phyloP scores from a whole-genome alignment of 2,329 filamentous ascomycete genomes.

The Colletotrichum euphorbiae region DNA sequence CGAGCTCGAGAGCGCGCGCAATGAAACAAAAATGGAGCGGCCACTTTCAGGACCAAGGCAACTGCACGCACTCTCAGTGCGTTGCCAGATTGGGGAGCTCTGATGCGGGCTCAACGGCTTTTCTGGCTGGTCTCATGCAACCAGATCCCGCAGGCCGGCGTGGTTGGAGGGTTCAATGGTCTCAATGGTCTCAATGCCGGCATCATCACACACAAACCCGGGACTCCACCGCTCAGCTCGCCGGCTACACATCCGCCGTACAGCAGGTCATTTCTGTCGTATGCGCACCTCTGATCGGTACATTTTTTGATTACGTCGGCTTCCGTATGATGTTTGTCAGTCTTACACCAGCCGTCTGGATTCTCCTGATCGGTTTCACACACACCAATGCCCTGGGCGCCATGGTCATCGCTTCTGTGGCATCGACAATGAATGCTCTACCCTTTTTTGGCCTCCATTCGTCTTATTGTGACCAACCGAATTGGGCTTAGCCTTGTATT shows the following conservation, averaged over 20 bases:
- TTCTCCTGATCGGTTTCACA: constrained; percentile 43
- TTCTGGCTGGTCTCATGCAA: constrained; percentile 44
- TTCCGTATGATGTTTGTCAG: constrained; percentile 45
- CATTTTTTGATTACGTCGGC: constrained; percentile 44
- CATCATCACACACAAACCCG: constrained; percentile 42
- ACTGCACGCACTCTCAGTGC: background rate
- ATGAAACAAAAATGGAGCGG: background rate
- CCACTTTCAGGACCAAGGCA: background rate
- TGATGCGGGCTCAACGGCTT: constrained; percentile 42
- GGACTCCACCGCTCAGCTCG: constrained; percentile 44
- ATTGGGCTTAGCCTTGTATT: constrained; percentile 44
- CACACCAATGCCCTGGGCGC: constrained; percentile 42
- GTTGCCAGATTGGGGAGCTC: constrained; percentile 25
- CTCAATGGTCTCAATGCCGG: constrained; percentile 43
- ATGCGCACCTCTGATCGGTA: constrained; percentile 43
- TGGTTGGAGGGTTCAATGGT: constrained; percentile 41
- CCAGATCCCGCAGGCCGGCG: constrained; percentile 43
- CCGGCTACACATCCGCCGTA: constrained; percentile 45
- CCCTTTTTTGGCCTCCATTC: constrained; percentile 46
- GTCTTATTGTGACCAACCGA: constrained; percentile 43
- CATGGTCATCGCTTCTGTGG: constrained; percentile 46
- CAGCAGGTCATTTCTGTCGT: constrained; percentile 46
- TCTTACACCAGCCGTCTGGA: constrained; percentile 44
- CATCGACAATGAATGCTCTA: constrained; percentile 44
- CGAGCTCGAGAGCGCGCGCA: background rate